Base-by-base conservation (phyloP, 2,329 filamentous ascomycete species). In the Colletotrichum acutatum region DNA sequence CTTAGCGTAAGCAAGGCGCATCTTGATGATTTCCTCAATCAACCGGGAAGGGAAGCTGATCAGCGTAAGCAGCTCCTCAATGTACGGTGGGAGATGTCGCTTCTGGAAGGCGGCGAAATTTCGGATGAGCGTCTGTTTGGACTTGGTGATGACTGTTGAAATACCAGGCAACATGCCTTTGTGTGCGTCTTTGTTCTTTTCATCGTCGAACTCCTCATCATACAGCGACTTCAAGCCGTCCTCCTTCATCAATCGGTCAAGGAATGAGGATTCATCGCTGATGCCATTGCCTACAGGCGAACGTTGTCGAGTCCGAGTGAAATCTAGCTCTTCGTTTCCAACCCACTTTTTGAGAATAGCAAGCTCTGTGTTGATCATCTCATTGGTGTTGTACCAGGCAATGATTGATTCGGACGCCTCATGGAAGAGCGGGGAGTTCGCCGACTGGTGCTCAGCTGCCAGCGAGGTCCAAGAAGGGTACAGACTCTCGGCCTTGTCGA, bases 1-100 rank as follows among this genome's bases (percentile, higher is more conserved):
- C 84, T 92, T 95, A 22, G 96, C 95, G 81, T 98, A 98, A 11
- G 92, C 94, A 32, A 98, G 88, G 71, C 97, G 93, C 77, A 98
- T 93, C 66, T 93, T 93, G 80, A 98, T 98, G 78, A 99, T 97
- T 80, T 98, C 97, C 82, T 98, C 95, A 53, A 99, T 97, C 46
- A 99, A 89, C 9, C 97, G 93, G 1, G 95, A 97, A 1, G 97
- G 97, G 79, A 99, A 99, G 83, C 97, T 98, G 86, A 99, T 98
- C 56, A 99, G 87, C 0, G 95, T 98, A 59, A 98, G 90, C 57
- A 99, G 88, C 82, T 99, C 97, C 80, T 99, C 97, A 71, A 99
- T 97, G 80, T 98, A 98, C 0, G 95, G 95, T 7, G 97, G 97
- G 19, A 99, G 86, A 83, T 99, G 96, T 5, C 96, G 92, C 78